Base-by-base conservation (phyloP, 2,329 filamentous ascomycete species). In the Ramichloridium luteum region DNA sequence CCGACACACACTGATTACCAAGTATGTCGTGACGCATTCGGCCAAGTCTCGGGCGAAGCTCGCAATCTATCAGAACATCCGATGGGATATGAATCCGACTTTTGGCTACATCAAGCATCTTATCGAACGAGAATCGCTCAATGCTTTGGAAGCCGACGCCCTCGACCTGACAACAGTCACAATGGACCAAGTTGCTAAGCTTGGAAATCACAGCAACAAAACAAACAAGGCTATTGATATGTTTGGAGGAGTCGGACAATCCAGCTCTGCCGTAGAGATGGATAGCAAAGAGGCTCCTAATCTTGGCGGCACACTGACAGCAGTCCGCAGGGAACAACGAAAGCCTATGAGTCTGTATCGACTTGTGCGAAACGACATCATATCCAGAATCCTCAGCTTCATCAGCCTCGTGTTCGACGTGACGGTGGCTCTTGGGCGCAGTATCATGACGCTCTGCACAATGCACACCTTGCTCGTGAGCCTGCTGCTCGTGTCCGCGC, bases 41-140 rank as follows among this genome's bases (percentile, higher is more conserved):
- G 77, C 84, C 31, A 96, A 96, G 59, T 85, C 82, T 9, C 85
- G 80, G 55, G 93, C 84, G 57, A 94, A 90, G 60, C 71, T 98
- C 34, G 80, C 85, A 15, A 73, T 96, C 26, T 93, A 83, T 58
- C 81, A 77, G 32, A 80, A 79, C 48, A 74, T 93, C n/a, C 80
- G 84, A 45, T 96, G 90, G 90, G 79, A 74, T 43, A 64, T 71
- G 9, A 46, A 57, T 27, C 57, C 55, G 9, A 34, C 37, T 3
- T 35, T 47, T 22, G 32, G 35, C 13, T 54, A 53, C 30, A 30
- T 53, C 27, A 32, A 77, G 76, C 8, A 64, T 16, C 57, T 75
- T 25, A 68, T 79, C 37, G 67, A 76, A 39, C 61, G 62, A 31
- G 68, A 72, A 58, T 88, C 86, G 11, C 67, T 85, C 23, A 74